phyloP scores from a whole-genome alignment of 1,284 basidiomycete species.

The Sporisorium graminicola region DNA sequence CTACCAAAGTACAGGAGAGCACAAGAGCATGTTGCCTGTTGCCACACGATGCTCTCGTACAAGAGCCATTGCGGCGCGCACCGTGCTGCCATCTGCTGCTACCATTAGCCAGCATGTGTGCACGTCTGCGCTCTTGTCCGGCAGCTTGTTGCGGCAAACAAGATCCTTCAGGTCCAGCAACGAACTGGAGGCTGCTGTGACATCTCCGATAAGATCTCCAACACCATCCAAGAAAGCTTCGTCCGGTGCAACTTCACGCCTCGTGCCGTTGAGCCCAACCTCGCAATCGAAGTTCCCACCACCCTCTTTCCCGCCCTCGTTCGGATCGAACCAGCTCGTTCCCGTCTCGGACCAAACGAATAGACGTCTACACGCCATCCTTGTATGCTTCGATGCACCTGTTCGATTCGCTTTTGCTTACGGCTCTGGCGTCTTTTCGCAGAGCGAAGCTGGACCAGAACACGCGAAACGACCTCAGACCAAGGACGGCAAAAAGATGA shows the following conservation, averaged over 20 bases:
- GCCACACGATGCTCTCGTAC: neutral
- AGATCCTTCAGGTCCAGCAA: neutral
- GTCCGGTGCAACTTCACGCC: constrained; percentile 10
- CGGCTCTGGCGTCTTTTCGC: constrained; percentile 91
- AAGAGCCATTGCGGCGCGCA: neutral
- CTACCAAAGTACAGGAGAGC: neutral
- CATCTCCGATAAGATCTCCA: neutral
- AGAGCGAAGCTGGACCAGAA: constrained; percentile 76
- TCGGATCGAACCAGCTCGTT: constrained; percentile 61
- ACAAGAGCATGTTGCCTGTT: neutral
- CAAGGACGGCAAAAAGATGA: constrained; percentile 74
- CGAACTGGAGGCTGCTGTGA: neutral
- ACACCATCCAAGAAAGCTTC: constrained; percentile 10
- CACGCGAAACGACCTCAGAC: constrained; percentile 69
- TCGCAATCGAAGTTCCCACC: constrained; percentile 30
- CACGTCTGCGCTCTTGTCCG: neutral
- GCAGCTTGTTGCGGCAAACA: neutral
- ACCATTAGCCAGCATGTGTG: neutral
- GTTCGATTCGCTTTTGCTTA: constrained; percentile 94
- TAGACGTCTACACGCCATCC: constrained; percentile 41
- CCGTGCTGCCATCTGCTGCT: neutral
- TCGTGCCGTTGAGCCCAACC: constrained; percentile 21
- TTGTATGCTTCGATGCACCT: constrained; percentile 77
- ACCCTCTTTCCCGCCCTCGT: constrained; percentile 51
- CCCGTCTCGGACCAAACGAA: constrained; percentile 40